Base-by-base conservation (phyloP, 768 basidiomycete species). In the Amanita rimosa region DNA sequence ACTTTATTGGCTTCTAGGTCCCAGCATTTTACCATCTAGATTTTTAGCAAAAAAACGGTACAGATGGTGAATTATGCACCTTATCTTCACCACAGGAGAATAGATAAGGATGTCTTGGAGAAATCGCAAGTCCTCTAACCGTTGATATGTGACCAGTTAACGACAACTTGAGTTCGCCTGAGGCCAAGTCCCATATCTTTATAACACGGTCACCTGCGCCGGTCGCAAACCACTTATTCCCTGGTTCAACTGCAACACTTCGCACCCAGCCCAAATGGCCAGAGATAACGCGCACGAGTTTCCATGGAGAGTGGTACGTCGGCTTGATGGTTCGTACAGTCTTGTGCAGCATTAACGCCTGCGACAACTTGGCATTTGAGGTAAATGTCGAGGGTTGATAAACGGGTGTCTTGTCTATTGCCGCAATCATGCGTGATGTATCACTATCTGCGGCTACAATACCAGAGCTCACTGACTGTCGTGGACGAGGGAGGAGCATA, bases 21-120 rank as follows among this genome's bases (percentile, higher is more conserved):
- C 96, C 96, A 98, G 58, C 96, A 98, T 70, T 97, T 98, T 31
- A 99, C 96, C 96, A 97, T 98, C 92, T 96, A 34, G 17, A 24
- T 10, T 21, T 48, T 47, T 40, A 35, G n/a, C 11, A 6, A 35
- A 31, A 29, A 6, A 16, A 22, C 33, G 26, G 45, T 44, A 21
- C 46, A 52, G 50, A 16, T 4, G n/a, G 14, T 22, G 27, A 3
- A 48, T 4, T 16, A 16, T 63, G 45, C 42, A 88, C 93, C 80
- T 99, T 98, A 65, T 99, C 96, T 64, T 99, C 96, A 46, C 88
- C 93, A 54, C 91, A 94, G 6, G 92, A 95, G 63, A 99, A 99
- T 35, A 99, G 71, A 65, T 99, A 99, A 2, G 96, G 96, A 67
- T 98, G 95, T 47, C 96, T 69, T 9, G 85, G 69, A 0, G 90